Base-by-base conservation (phyloP, 1,139 yeast species). In the Yamadazyma aaseri region DNA sequence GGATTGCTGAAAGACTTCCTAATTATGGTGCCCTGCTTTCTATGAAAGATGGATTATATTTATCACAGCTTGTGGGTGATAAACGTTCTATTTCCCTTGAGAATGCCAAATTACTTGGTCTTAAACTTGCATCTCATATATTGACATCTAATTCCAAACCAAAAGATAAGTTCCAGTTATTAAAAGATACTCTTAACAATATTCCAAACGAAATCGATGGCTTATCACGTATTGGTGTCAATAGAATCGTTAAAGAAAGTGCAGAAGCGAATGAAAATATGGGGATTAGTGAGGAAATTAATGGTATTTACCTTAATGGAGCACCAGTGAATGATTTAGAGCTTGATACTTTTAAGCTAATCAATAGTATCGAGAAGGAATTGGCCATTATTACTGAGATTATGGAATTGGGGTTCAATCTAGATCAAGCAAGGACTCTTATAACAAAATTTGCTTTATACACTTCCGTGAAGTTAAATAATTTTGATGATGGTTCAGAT, bases 1-100 rank as follows among this genome's bases (percentile, higher is more conserved):
- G 32, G 2, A 46, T 49, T 17, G 42, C 51, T 6, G 78, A 76
- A 28, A 31, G 48, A 0, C 52, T 85, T 20, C 50, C 75, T 7
- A 95, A 94, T 0, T 86, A 77, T 54, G 94, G 89, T 1, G 80
- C 73, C 5, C 81, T 73, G 27, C 53, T 83, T 32, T 71, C 28
- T 22, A 7, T 22, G 6, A 11, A 11, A n/a, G 6, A 12, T 6
- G 16, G 7, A 6, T 6, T 11, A 13, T 25, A 7, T 13, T 12
- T 12, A 11, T 6, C 7, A 5, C 9, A 6, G 11, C 17, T 14
- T 13, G 17, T 12, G 5, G 15, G 27, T 6, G 25, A n/a, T 8
- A 11, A 11, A 6, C 6, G n/a, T 10, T 6, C 6, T 6, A 18
- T 18, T 9, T 18, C 20, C 20, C 3, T 22, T 31, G 26, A 26